Evolutionary conservation across 495 filamentous ascomycete species (phyloP), one percentile per base, ranked within the genome.

Genomic region (Tuber microsphaerosporum): DNA sequence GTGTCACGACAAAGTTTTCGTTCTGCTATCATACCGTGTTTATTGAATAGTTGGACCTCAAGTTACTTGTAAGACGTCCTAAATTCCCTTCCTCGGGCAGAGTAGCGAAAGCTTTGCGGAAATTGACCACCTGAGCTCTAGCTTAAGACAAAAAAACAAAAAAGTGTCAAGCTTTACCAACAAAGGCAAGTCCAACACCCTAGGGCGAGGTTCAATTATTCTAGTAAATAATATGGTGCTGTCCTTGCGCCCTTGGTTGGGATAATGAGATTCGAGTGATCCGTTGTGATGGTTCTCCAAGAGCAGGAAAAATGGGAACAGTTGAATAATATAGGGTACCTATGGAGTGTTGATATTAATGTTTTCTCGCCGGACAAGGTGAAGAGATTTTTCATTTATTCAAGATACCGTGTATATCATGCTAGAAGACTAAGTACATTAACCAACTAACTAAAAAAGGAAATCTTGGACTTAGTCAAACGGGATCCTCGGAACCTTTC

Each of bases 401-500:
- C 10, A 14, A 12, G 10, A 10, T 14, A 10, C 48, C 9, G 2
- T 10, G 12, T 10, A 26, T 31, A 61, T 61, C 10, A 14, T 31
- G 26, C 56, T 1, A 2, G n/a, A 34, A 65, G 26, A 34, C 56
- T 5, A 65, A 34, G 56, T 19, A 6, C 26, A 34, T 26, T 34
- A 34, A 14, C 31, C 14, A 17, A 34, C 26, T 34, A 65, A 14
- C 56, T 19, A 17, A 61, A 65, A 65, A 65, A 65, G 26, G 56
- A 65, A 17, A 34, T 26, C 0, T 34, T 34, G 14, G 1, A 8
- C 31, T 34, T 65, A 65, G 56, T 97, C 94, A 84, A 99, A 99
- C 0, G 94, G 94, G 84, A 99, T 92, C 75, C 93, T 90, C 76
- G 94, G 89, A 82, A 97, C 73, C 88, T 88, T 17, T 85, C 89